Base-by-base conservation (phyloP, 495 filamentous ascomycete species). In the Hamigera avellanea region DNA sequence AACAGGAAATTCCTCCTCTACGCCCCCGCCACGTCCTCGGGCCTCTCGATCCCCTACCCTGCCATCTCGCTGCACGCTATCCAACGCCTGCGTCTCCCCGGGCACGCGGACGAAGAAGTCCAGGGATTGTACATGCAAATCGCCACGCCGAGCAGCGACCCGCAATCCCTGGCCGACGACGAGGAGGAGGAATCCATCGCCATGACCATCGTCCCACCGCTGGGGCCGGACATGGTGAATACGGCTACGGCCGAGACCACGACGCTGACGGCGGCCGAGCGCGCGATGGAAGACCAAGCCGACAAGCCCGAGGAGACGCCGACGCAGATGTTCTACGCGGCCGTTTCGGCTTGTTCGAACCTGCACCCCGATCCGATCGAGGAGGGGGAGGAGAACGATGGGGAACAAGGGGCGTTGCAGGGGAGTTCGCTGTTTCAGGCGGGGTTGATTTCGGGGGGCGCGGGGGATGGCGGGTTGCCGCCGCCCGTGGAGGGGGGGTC, bases 11-110 rank as follows among this genome's bases (percentile, higher is more conserved):
- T 95, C 41, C 73, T 75, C 31, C 59, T 93, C 44, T 89, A 75
- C 66, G 81, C 75, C 52, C 57, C 72, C 32, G 36, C 71, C 14
- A 64, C 62, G 31, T 59, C 66, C 21, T 59, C 57, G 2, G 88
- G 87, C 34, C 49, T 94, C 34, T 70, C 77, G 26, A 86, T 98
- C 40, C 82, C 86, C 10, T 98, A 95, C 65, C 86, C 83, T 3
- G 61, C 76, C 21, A 86, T 98, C 51, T 82, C 80, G 19, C 76
- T 96, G 8, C 91, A 98, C 57, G 91, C 88, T 7, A 75, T 87
- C 56, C 81, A 87, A 56, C 72, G 72, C 37, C 61, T 67, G n/a
- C 54, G 47, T 31, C 57, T 72, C 41, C 62, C 59, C 8, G 44
- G 51, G 32, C 48, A 51, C 13, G 35, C 56, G 3, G 39, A 59